These are phyloP conservation scores for Mallotus repandus DNA, from an alignment of 441 rosid genomes.

Conservation along the genomic window DNA sequence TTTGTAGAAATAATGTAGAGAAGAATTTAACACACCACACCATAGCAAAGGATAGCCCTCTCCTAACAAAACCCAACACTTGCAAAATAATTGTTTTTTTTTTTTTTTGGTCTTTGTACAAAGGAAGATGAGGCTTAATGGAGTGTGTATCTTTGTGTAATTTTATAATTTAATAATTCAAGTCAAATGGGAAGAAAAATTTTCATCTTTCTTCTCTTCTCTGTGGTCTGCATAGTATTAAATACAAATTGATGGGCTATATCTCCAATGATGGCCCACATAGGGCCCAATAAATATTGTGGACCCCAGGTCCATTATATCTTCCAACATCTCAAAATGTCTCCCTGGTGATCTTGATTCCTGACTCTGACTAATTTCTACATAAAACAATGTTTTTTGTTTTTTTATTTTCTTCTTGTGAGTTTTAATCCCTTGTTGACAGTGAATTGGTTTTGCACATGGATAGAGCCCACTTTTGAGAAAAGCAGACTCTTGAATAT, in stretches of 20 bases:
- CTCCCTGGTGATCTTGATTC: constrained; percentile 19
- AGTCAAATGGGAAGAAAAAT: constrained; percentile 24
- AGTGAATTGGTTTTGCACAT: constrained; percentile 29
- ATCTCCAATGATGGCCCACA: constrained; percentile 23
- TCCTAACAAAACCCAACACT: constrained; percentile 33
- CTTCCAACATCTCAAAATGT: constrained; percentile 21
- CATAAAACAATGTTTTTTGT: not conserved
- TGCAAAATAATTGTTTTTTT: constrained; percentile 6
- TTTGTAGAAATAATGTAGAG: constrained; percentile 21
- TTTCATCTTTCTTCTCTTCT: not conserved
- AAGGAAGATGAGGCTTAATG: constrained; percentile 18
- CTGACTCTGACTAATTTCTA: constrained; percentile 17
- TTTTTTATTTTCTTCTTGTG: not conserved
- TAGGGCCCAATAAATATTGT: constrained; percentile 30
- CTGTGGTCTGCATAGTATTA: constrained; percentile 17
- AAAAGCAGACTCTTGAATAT: constrained; percentile 1
- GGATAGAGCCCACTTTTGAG: constrained; percentile 36
- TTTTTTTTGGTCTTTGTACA: constrained; percentile 14
- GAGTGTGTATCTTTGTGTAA: not conserved
- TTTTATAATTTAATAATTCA: constrained; percentile 16
- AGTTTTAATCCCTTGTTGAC: too few relatives aligned
- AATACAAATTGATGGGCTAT: constrained; percentile 31
- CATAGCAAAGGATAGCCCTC: constrained; percentile 44
- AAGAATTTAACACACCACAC: not conserved
- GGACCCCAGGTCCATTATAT: constrained; percentile 33